Evolutionary conservation across 176 grass and related monocot species (phyloP), one percentile per base, ranked within the genome.

Genomic region (Oropetium thomaeum): DNA sequence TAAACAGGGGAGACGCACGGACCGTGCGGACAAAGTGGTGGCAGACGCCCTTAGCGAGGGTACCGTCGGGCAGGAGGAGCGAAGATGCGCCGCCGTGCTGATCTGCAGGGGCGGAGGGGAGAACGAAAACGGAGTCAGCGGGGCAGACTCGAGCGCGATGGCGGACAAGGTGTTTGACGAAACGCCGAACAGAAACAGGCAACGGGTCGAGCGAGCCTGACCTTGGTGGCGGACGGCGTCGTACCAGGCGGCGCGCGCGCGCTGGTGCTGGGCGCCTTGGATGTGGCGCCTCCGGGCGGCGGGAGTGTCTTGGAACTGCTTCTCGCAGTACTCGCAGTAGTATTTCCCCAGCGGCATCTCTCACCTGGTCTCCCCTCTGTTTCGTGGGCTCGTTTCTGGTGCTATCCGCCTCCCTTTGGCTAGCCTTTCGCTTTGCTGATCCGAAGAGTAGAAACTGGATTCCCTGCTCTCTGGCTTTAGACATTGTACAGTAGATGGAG

Each of bases 321-420:
- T 98, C n/a, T 98, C 91, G 84, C 95, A 97, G 75, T 93, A 97
- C 10, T 97, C 91, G 91, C 88, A 98, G 79, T 89, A 78, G 76
- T 98, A 98, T 62, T 93, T 93, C 71, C 90, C 88, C 83, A 93
- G 33, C 12, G 88, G 86, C 88, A 90, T 92, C 40, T 32, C 19
- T 31, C 38, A n/a, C n/a, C n/a, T n/a, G n/a, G n/a, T n/a, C n/a
- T n/a, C 34, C 3, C 0, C 45, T 20, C 40, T 37, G 35, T 10
- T 29, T 19, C 7, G 13, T 26, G 23, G 23, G 8, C 53, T 27
- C 13, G 28, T 31, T 31, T 2, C 26, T 15, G 57, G 5, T 29
- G 8, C 20, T n/a, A n/a, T 37, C 7, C 35, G 7, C 38, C 3
- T 22, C 13, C 25, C 19, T 13, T 17, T 19, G 12, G 23, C 10